These are phyloP conservation scores for Cryptosporidium andersoni DNA, from an alignment of 169 alveolate genomes.

Conservation along the genomic window DNA sequence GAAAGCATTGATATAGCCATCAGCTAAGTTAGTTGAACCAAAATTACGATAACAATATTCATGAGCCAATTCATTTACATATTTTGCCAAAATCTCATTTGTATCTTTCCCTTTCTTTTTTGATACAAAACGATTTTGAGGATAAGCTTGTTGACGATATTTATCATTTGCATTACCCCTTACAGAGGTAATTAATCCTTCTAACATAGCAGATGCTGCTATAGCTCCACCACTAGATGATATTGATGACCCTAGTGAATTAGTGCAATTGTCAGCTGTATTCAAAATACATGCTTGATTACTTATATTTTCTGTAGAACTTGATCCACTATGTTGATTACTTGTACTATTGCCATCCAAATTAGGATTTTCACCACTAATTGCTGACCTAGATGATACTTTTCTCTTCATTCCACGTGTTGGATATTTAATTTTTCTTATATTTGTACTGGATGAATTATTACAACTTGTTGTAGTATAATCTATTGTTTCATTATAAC, in stretches of 20 bases:
- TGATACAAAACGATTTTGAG: constrained; percentile 61
- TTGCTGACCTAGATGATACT: constrained; percentile 17
- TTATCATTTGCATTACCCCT: constrained; percentile 61
- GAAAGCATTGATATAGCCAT: constrained; percentile 66
- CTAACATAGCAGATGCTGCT: constrained; percentile 68
- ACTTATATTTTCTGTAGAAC: not conserved
- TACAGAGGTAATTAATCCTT: constrained; percentile 54
- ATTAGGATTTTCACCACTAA: not conserved
- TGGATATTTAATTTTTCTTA: not conserved
- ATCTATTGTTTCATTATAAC: not conserved
- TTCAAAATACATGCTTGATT: not conserved
- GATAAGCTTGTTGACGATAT: constrained; percentile 68
- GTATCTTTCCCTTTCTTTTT: constrained; percentile 64
- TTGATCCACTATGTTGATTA: not conserved
- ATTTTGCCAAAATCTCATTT: constrained; percentile 62
- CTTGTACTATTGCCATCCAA: not conserved
- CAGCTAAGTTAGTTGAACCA: constrained; percentile 66
- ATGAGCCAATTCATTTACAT: constrained; percentile 56
- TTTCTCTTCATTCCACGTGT: constrained; percentile 53
- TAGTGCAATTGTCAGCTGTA: not conserved
- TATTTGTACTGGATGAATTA: not conserved
- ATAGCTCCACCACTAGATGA: constrained; percentile 48
- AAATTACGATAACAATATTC: constrained; percentile 66
- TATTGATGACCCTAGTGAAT: not conserved
- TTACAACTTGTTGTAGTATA: not conserved